Conservation (phyloP, 2,329 filamentous ascomycete genomes). For the Paecilomyces dactylethromorphus region DNA sequence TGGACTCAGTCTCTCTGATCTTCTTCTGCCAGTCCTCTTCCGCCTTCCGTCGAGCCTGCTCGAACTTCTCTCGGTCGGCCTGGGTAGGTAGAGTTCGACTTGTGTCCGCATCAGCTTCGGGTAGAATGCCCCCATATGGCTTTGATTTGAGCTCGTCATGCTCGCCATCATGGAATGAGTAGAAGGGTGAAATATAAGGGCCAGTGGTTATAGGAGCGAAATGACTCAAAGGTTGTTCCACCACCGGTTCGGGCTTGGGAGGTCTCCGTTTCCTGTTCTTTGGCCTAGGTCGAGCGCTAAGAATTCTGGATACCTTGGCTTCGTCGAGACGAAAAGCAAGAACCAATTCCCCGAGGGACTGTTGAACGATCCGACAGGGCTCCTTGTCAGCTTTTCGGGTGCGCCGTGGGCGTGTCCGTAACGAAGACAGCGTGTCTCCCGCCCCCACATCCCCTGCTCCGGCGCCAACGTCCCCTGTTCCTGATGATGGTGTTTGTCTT, state of each 20-base stretch:
- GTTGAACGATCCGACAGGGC: constrained; percentile 33
- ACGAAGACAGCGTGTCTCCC: constrained; percentile 11
- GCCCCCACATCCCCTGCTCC: neutral
- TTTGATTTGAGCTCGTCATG: constrained; percentile 84
- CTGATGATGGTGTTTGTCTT: constrained; percentile 24
- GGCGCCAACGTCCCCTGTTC: constrained; percentile 11
- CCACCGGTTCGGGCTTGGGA: constrained; percentile 34
- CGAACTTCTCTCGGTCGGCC: constrained; percentile 78
- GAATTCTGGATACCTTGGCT: constrained; percentile 53
- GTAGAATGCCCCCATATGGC: constrained; percentile 90
- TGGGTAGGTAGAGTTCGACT: constrained; percentile 75
- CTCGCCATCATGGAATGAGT: constrained; percentile 83
- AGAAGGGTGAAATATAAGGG: constrained; percentile 71
- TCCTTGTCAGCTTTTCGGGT: constrained; percentile 39
- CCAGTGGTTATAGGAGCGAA: constrained; percentile 54
- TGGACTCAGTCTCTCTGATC: constrained; percentile 55
- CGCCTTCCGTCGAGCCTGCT: constrained; percentile 80
- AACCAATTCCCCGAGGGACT: constrained; percentile 43
- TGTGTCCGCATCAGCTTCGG: constrained; percentile 84
- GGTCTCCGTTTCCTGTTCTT: constrained; percentile 45
- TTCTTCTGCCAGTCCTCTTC: constrained; percentile 85
- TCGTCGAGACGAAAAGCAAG: constrained; percentile 55
- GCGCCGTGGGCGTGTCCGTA: constrained; percentile 52
- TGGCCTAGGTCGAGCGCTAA: constrained; percentile 54
- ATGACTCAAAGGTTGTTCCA: constrained; percentile 45